These are phyloP conservation scores for Capronia epimyces DNA, from an alignment of 2,329 filamentous ascomycete species.

Conservation along the genomic window DNA sequence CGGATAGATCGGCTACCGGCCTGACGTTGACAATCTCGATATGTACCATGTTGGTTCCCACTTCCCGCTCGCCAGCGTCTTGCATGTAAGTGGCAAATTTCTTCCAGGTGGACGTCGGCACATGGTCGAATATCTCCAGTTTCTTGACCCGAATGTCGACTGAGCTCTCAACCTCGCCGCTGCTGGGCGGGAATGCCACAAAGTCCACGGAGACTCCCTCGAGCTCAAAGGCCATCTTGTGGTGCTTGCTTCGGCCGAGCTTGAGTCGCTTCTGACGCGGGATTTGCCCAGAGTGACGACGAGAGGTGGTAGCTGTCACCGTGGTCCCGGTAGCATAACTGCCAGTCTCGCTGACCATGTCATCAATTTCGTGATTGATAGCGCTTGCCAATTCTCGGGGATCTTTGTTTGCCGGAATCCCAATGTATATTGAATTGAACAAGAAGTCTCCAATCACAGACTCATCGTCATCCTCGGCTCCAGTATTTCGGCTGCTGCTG, in stretches of 20 bases:
- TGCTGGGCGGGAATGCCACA: constrained; percentile 68
- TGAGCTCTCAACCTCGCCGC: constrained; percentile 79
- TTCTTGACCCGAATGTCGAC: constrained; percentile 76
- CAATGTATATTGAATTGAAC: constrained; percentile 98
- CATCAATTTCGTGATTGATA: constrained; percentile 84
- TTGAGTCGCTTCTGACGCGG: constrained; percentile 57
- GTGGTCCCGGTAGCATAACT: constrained; percentile 73
- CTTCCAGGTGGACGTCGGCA: constrained; percentile 94
- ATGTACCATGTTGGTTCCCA: constrained; percentile 82
- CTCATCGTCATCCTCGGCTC: constrained; percentile 63
- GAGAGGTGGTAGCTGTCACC: constrained; percentile 36
- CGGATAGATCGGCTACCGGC: constrained; percentile 75
- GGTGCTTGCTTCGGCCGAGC: constrained; percentile 76
- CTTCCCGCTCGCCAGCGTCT: constrained; percentile 78
- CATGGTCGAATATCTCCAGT: constrained; percentile 86
- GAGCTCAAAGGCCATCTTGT: constrained; percentile 94
- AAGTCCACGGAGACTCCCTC: constrained; percentile 78
- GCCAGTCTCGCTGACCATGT: constrained; percentile 80
- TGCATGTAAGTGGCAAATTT: constrained; percentile 95
- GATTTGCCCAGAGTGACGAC: constrained; percentile 28
- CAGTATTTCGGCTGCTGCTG: constrained; percentile 51
- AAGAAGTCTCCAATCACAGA: constrained; percentile 88
- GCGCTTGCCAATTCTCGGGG: constrained; percentile 72
- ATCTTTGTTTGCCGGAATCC: constrained; percentile 78
- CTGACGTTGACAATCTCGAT: constrained; percentile 82